Percentiles rank a stretch among this genome's conserved stretches.
These are phyloP conservation scores for Cladophialophora carrionii DNA, from an alignment of 2,329 filamentous ascomycete species.

Conservation along the genomic window DNA sequence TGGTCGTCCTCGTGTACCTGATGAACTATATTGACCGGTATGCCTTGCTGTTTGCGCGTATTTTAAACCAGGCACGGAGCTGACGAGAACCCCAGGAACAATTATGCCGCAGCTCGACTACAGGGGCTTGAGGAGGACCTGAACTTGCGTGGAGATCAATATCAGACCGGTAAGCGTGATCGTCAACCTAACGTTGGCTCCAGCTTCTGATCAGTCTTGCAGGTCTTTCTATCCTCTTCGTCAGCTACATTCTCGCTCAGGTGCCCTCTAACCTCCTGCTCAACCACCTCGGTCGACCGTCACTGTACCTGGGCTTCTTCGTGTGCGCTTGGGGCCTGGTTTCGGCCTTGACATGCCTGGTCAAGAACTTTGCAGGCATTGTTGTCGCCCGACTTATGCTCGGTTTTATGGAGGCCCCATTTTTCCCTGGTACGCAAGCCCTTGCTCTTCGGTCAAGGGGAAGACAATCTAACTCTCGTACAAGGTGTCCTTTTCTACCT, in stretches of 20 bases:
- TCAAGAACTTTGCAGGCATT: conserved; percentile 49
- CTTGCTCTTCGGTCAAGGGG: not conserved
- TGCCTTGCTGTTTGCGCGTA: conserved; percentile 11
- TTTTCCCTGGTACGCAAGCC: conserved; percentile 44
- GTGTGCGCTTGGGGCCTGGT: conserved; percentile 53
- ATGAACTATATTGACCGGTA: conserved; percentile 54
- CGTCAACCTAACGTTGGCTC: not conserved
- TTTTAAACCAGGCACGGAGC: not conserved
- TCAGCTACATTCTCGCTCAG: conserved; percentile 47
- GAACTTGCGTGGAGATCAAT: conserved; percentile 43
- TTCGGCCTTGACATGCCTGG: conserved; percentile 50
- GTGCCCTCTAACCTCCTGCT: conserved; percentile 54
- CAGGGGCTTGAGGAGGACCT: conserved; percentile 49
- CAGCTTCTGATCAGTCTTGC: not conserved
- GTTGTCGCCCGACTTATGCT: conserved; percentile 50
- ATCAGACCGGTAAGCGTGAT: conserved; percentile 36
- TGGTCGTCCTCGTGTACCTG: conserved; percentile 59
- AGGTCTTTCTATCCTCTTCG: conserved; percentile 51
- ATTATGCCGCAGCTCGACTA: conserved; percentile 51
- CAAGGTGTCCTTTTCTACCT: conserved; percentile 59
- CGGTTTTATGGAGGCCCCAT: conserved; percentile 52
- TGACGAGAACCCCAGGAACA: conserved; percentile 47
- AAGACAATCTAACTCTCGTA: conserved; percentile 41
- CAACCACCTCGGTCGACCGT: conserved; percentile 43
- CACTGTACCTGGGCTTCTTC: conserved; percentile 52